phyloP scores from a whole-genome alignment of 441 rosid species.

The Populus tomentosa region DNA sequence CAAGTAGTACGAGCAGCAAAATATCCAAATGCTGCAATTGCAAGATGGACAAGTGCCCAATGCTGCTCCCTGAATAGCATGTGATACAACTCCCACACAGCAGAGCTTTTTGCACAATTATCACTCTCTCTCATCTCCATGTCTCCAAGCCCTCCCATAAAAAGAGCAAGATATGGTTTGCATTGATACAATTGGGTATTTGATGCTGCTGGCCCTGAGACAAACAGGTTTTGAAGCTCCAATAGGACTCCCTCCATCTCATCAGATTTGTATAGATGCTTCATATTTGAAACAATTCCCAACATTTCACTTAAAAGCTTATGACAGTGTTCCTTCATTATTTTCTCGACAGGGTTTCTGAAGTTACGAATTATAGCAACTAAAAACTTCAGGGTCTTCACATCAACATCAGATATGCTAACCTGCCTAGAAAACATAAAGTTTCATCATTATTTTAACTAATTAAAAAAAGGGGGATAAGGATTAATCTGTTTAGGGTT shows the following conservation, averaged over 20 bases:
- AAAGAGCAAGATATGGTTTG: slow-evolving; percentile 65
- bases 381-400: slow-evolving; percentile 63
- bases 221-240: slow-evolving; percentile 65
- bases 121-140: slow-evolving; percentile 59
- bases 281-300: slow-evolving; percentile 47
- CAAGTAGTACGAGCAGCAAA: slow-evolving; percentile 80
- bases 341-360: slow-evolving; percentile 31
- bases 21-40: slow-evolving; percentile 72
- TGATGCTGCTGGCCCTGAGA: slow-evolving; percentile 37
- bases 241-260: slow-evolving; percentile 58
- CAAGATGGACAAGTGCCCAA: slow-evolving; percentile 77
- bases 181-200: slow-evolving; percentile 37
- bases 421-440: slow-evolving; percentile 50
- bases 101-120: slow-evolving; percentile 54
- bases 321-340: slow-evolving; percentile 26
- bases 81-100: slow-evolving; percentile 76
- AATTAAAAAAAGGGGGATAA: neutral
- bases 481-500: slow-evolving; percentile 3
- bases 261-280: slow-evolving; percentile 45
- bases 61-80: slow-evolving; percentile 69
- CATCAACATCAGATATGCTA: slow-evolving; percentile 43
- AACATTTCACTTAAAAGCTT: slow-evolving; percentile 55
- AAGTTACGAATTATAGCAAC: slow-evolving; percentile 35
- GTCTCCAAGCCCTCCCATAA: slow-evolving; percentile 64
- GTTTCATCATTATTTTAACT: slow-evolving; percentile 5